phyloP scores from a whole-genome alignment of 306 rosid genomes.

The Cucumis cinereus region DNA sequence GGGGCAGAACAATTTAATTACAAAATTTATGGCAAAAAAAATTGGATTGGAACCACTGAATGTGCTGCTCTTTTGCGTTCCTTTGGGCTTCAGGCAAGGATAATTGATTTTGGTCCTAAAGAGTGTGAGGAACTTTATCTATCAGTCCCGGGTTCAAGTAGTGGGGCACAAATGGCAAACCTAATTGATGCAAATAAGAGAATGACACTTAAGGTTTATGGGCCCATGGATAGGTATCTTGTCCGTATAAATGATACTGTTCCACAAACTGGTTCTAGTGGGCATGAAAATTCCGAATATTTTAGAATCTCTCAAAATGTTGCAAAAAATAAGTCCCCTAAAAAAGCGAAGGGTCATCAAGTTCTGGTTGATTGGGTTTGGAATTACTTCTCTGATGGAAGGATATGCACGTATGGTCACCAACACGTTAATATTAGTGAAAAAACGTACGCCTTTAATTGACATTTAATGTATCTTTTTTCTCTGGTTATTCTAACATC shows the following conservation, averaged over 20 bases:
- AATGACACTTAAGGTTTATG: slow-evolving; percentile 23
- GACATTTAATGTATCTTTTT: neutral
- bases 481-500: neutral
- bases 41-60: slow-evolving; percentile 81
- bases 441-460: slow-evolving; percentile 42
- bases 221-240: slow-evolving; percentile 33
- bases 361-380: slow-evolving; percentile 70
- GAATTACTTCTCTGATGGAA: slow-evolving; percentile 65
- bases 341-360: slow-evolving; percentile 32
- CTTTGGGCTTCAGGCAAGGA: slow-evolving; percentile 54
- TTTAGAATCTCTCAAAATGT: slow-evolving; percentile 10
- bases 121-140: slow-evolving; percentile 45
- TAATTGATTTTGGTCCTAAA: slow-evolving; percentile 78
- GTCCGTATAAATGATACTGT: neutral
- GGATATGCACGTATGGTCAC: slow-evolving; percentile 18
- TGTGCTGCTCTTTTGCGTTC: slow-evolving; percentile 69
- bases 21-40: slow-evolving; percentile 40
- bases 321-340: slow-evolving; percentile 12
- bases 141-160: slow-evolving; percentile 38
- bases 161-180: slow-evolving; percentile 15
- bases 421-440: slow-evolving; percentile 32
- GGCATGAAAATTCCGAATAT: slow-evolving; percentile 7
- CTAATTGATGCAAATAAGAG: slow-evolving; percentile 22
- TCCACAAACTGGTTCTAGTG: slow-evolving; percentile 17
- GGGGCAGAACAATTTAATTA: slow-evolving; percentile 52